Evolutionary conservation across 371 early-diverging fungal genomes (phyloP).

Genomic region (Chytridiales sp.): DNA sequence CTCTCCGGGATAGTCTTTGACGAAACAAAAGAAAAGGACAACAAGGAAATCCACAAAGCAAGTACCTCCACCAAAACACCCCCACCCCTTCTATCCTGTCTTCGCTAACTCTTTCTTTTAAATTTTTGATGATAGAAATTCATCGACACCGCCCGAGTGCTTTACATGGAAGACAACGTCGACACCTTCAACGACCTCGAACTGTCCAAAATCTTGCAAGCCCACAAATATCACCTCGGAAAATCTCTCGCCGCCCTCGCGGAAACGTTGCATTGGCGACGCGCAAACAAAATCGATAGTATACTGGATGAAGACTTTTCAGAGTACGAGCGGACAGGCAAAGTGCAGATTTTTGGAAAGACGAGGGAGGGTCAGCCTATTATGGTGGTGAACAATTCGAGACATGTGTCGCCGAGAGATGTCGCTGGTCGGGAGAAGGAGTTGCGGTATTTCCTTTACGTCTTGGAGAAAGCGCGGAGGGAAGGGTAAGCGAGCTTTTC

Average conservation of each 20-base stretch:
- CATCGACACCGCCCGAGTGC: conserved; percentile 22
- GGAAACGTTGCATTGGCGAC: conserved; percentile 32
- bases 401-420: conserved; percentile 24
- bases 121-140: conserved; percentile 15
- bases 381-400: conserved; percentile 22
- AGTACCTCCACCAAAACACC: not conserved
- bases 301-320: conserved; percentile 26
- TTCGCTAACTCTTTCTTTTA: too few species aligned
- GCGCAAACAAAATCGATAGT: conserved; percentile 4
- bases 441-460: conserved; percentile 18
- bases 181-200: conserved; percentile 22
- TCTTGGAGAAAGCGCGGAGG: conserved; percentile 20
- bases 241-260: conserved; percentile 26
- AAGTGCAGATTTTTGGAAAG: conserved; percentile 28
- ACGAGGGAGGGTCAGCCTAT: conserved; percentile 25
- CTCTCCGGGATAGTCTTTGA: too few species aligned
- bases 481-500: conserved; percentile 12
- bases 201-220: conserved; percentile 16
- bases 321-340: conserved; percentile 23
- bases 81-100: not conserved
- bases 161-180: conserved; percentile 26
- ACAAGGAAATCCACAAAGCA: too few species aligned
- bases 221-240: conserved; percentile 12
- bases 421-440: conserved; percentile 14
- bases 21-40: too few species aligned